Conservation (phyloP, 2,329 filamentous ascomycete genomes). For the Proliferodiscus dingleyae region DNA sequence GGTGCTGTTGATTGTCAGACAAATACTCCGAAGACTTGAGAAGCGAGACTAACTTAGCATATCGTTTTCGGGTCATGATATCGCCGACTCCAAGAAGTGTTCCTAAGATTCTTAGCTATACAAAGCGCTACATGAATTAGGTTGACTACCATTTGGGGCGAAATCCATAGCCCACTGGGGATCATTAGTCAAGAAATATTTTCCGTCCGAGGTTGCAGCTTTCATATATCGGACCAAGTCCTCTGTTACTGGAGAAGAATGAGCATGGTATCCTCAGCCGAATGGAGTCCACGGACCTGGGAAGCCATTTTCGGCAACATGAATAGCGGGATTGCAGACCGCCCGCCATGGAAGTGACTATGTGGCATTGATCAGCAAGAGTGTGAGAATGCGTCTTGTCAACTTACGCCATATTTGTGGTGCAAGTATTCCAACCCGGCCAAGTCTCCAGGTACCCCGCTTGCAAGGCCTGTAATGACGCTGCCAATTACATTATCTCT, state of each 20-base stretch:
- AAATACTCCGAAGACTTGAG: background rate
- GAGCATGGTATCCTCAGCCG: constrained; percentile 6
- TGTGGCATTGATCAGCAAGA: background rate
- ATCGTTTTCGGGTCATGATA: constrained; percentile 59
- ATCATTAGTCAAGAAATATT: constrained; percentile 56
- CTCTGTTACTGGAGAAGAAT: constrained; percentile 47
- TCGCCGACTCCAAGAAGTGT: constrained; percentile 55
- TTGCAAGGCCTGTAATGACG: constrained; percentile 66
- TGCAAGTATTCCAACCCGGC: constrained; percentile 78
- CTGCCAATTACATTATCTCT: constrained; percentile 62
- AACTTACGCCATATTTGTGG: constrained; percentile 58
- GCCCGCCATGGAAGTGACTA: constrained; percentile 61
- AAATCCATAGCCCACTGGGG: constrained; percentile 65
- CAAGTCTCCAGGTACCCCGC: constrained; percentile 69
- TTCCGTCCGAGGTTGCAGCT: constrained; percentile 37
- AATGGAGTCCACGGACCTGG: constrained; percentile 17
- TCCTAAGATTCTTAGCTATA: constrained; percentile 29
- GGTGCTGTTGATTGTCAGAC: constrained; percentile 35
- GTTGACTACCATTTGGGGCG: constrained; percentile 52
- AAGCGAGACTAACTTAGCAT: constrained; percentile 42
- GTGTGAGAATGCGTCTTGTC: too few species aligned
- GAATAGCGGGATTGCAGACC: constrained; percentile 69
- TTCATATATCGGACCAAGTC: constrained; percentile 74
- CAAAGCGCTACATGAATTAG: background rate
- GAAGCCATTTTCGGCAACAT: constrained; percentile 71